Conservation (phyloP, 768 basidiomycete genomes). For the Lentinula aciculospora region DNA sequence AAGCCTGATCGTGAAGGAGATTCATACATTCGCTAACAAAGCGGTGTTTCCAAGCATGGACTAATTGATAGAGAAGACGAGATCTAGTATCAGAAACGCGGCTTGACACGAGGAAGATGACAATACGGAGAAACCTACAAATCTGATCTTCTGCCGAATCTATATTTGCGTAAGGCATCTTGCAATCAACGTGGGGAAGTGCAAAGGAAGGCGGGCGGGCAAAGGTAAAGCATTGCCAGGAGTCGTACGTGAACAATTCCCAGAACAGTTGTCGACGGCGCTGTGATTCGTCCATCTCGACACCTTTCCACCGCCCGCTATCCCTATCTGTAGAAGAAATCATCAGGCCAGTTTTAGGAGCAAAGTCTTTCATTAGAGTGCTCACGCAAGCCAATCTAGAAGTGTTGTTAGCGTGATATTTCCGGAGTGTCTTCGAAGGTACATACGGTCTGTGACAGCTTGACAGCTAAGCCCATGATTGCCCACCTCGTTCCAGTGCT, state of each 20-base stretch:
- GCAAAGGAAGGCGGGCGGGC: constrained; percentile 67
- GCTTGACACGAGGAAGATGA: background rate
- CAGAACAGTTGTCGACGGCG: constrained; percentile 64
- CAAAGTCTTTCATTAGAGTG: constrained; percentile 3
- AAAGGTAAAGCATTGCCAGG: constrained; percentile 62
- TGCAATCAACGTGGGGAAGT: constrained; percentile 62
- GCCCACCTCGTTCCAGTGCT: constrained; percentile 62
- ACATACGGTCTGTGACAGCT: constrained; percentile 66
- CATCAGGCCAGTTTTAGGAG: background rate
- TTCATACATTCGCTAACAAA: constrained; percentile 68
- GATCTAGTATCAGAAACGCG: background rate
- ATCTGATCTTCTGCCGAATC: constrained; percentile 49
- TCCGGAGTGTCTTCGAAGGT: background rate
- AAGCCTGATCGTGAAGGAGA: constrained; percentile 64
- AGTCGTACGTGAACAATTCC: constrained; percentile 54
- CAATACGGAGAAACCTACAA: constrained; percentile 35
- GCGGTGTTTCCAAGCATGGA: constrained; percentile 65
- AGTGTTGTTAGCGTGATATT: constrained; percentile 1
- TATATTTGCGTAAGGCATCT: constrained; percentile 42
- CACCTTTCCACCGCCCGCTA: constrained; percentile 58
- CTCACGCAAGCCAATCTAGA: constrained; percentile 70
- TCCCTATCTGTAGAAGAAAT: constrained; percentile 48
- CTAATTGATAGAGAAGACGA: constrained; percentile 23
- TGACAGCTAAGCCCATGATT: constrained; percentile 64
- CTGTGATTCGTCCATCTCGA: constrained; percentile 51